Conservation (phyloP, 306 rosid genomes). For the Erythrophleum fordii region DNA sequence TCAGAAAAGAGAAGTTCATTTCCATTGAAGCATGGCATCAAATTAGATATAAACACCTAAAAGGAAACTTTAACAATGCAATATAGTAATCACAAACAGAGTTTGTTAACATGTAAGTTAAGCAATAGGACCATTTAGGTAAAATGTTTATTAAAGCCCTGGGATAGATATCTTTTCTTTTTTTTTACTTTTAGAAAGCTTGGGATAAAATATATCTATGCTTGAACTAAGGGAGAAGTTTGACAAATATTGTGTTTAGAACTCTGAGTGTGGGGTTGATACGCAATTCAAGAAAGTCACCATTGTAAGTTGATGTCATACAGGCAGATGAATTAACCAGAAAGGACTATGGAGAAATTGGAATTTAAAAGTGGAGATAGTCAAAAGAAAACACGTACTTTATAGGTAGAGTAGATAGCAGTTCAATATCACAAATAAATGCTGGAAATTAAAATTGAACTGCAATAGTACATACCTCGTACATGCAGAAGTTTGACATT, state of each 20-base stretch:
- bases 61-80: neutral
- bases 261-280: neutral
- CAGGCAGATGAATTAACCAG: neutral
- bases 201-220: neutral
- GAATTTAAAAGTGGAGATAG: neutral
- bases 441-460: neutral
- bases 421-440: neutral
- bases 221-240: conserved; percentile 10
- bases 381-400: neutral
- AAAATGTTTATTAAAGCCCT: neutral
- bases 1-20: neutral
- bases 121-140: neutral
- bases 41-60: neutral
- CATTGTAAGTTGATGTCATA: neutral
- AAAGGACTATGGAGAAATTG: neutral
- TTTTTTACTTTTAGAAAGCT: neutral
- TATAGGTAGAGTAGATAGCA: neutral
- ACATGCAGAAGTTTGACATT: conserved; percentile 65
- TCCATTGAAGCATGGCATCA: neutral
- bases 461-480: conserved; percentile 49
- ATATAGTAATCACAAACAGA: neutral
- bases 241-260: neutral
- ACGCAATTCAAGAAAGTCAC: neutral
- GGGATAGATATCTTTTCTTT: neutral
- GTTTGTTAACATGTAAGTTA: neutral